Evolutionary conservation across 2,329 filamentous ascomycete species (phyloP).

Genomic region (Sarocladiaceae sp.): DNA sequence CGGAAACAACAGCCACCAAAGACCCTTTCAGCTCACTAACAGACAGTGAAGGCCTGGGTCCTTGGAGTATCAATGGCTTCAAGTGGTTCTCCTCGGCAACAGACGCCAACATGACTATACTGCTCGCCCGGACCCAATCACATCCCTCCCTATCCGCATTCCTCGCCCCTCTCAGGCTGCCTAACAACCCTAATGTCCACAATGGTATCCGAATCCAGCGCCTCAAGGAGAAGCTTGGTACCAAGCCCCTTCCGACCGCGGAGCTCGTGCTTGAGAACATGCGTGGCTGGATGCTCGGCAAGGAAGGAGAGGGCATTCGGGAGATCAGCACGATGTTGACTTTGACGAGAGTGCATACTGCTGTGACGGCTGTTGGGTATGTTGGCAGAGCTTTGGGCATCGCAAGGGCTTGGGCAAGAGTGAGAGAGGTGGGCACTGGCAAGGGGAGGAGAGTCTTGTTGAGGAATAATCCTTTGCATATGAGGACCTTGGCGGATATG

Average conservation of each 20-base stretch:
- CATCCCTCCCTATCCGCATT: conserved; percentile 54
- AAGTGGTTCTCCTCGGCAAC: conserved; percentile 49
- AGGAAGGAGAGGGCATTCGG: conserved; percentile 61
- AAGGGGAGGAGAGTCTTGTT: conserved; percentile 41
- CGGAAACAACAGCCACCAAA: conserved; percentile 55
- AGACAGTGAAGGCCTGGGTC: conserved; percentile 40
- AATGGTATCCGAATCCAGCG: conserved; percentile 67
- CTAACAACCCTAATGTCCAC: conserved; percentile 33
- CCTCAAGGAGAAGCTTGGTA: conserved; percentile 70
- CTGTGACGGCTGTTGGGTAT: conserved; percentile 47
- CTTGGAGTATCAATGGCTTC: conserved; percentile 61
- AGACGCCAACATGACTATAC: conserved; percentile 46
- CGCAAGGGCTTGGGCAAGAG: conserved; percentile 52
- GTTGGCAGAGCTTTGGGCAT: conserved; percentile 54
- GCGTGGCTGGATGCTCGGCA: conserved; percentile 63
- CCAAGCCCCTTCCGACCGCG: conserved; percentile 64
- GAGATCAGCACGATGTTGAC: conserved; percentile 67
- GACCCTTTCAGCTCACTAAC: conserved; percentile 13
- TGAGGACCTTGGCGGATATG: conserved; percentile 53
- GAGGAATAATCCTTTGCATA: conserved; percentile 49
- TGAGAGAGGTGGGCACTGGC: conserved; percentile 47
- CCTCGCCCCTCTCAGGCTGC: conserved; percentile 55
- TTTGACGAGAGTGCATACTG: conserved; percentile 58
- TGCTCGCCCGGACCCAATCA: conserved; percentile 54
- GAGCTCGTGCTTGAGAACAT: conserved; percentile 63